These are phyloP conservation scores for Rhynchospora tenuis DNA, from an alignment of 176 grass and related monocot genomes.

Conservation along the genomic window DNA sequence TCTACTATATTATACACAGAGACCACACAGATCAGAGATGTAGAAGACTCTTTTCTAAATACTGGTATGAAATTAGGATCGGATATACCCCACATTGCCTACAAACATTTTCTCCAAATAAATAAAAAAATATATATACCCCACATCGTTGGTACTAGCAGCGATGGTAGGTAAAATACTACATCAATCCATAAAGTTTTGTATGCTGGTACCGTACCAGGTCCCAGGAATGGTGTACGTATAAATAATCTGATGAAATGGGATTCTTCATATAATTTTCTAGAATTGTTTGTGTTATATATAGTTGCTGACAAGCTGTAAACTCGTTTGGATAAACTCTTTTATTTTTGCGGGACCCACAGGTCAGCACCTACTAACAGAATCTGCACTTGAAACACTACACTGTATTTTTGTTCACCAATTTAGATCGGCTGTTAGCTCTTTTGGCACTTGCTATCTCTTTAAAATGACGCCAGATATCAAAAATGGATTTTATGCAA, in stretches of 20 bases:
- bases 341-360: background rate
- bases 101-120: no score
- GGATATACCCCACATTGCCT: background rate
- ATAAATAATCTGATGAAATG: background rate
- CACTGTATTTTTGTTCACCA: background rate
- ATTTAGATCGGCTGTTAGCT: background rate
- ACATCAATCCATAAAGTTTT: background rate
- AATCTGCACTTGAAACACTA: background rate
- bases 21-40: background rate
- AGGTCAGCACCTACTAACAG: background rate
- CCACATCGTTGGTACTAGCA: background rate
- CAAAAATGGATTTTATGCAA: background rate
- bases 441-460: background rate
- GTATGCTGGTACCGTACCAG: no score
- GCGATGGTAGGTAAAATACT: background rate
- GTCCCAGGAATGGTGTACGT: background rate
- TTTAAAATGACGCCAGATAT: background rate
- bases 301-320: background rate
- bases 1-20: no score
- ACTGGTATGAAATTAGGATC: background rate
- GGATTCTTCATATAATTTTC: background rate
- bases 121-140: no score
- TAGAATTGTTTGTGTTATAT: background rate
- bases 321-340: background rate
- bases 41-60: background rate